These are phyloP conservation scores for Calonectria naviculata DNA, from an alignment of 2,329 filamentous ascomycete genomes.

Conservation along the genomic window DNA sequence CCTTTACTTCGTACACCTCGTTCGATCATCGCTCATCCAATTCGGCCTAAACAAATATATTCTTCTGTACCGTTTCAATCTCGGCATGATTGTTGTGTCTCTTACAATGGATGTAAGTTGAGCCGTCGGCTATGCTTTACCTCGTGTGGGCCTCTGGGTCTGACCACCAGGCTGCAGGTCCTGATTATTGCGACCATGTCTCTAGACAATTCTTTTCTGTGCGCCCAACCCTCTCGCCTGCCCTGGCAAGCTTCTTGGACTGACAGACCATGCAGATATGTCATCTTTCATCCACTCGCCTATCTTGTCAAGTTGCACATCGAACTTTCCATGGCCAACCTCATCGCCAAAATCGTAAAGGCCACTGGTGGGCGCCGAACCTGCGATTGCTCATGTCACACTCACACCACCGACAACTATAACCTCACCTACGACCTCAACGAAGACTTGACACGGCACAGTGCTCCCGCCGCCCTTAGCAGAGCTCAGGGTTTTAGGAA, in stretches of 20 bases:
- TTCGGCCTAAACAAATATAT: slow-evolving; percentile 62
- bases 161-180: slow-evolving; percentile 23
- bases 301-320: slow-evolving; percentile 43
- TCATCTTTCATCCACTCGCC: slow-evolving; percentile 39
- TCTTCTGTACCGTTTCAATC: slow-evolving; percentile 52
- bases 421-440: slow-evolving; percentile 1
- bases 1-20: slow-evolving; percentile 56
- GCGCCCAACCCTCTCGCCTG: neutral
- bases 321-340: slow-evolving; percentile 40
- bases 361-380: slow-evolving; percentile 27
- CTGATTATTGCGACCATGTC: slow-evolving; percentile 40
- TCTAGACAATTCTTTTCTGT: slow-evolving; percentile 36
- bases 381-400: slow-evolving; percentile 38
- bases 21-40: slow-evolving; percentile 57
- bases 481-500: neutral
- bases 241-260: neutral
- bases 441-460: neutral
- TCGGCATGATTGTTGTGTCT: slow-evolving; percentile 43
- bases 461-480: neutral
- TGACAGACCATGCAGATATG: slow-evolving; percentile 25
- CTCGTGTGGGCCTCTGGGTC: neutral
- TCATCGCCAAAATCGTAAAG: slow-evolving; percentile 42
- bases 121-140: neutral
- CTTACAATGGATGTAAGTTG: slow-evolving; percentile 43
- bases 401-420: neutral